A percentile compares a stretch with the other conserved stretches of the same genome.
Evolutionary conservation across 768 basidiomycete species (phyloP).

Genomic region (Tylopilus balloui): DNA sequence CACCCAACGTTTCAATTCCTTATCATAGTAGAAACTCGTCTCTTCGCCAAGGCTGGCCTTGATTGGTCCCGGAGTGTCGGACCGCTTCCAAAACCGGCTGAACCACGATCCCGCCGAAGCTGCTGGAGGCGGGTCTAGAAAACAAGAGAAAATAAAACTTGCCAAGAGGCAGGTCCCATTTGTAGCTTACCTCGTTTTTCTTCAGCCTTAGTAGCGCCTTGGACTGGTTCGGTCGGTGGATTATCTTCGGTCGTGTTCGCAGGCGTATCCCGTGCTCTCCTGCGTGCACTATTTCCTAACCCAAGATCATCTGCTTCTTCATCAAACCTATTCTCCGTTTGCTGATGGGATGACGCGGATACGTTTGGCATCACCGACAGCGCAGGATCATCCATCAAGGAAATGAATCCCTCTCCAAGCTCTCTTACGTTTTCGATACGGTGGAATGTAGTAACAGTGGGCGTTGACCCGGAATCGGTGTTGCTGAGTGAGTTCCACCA

Average conservation of each 20-base stretch:
- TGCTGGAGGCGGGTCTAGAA: conserved; percentile 21
- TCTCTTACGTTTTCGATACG: conserved; percentile 43
- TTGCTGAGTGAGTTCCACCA: conserved; percentile 64
- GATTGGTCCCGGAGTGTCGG: conserved; percentile 65
- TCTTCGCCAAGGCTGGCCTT: conserved; percentile 93
- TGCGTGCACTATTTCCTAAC: conserved; percentile 67
- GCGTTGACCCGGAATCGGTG: conserved; percentile 47
- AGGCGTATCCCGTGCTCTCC: conserved; percentile 30
- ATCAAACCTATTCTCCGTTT: conserved; percentile 18
- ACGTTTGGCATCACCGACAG: conserved; percentile 36
- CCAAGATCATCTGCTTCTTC: conserved; percentile 88
- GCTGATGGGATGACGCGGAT: conserved; percentile 9
- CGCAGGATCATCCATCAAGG: conserved; percentile 67
- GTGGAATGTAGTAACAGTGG: conserved; percentile 66
- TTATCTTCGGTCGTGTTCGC: conserved; percentile 28
- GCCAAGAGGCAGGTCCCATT: neutral
- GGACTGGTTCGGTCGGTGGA: conserved; percentile 15
- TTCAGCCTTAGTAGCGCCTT: conserved; percentile 18
- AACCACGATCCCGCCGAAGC: conserved; percentile 65
- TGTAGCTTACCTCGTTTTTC: conserved; percentile 32
- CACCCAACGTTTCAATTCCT: conserved; percentile 94
- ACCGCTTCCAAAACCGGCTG: conserved; percentile 73
- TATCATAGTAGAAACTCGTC: conserved; percentile 87
- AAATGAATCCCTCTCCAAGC: conserved; percentile 64
- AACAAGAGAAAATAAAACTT: neutral